Percentiles rank a stretch among this genome's conserved stretches.
Conservation (phyloP, 306 rosid genomes). For the Nissolia schottii region DNA sequence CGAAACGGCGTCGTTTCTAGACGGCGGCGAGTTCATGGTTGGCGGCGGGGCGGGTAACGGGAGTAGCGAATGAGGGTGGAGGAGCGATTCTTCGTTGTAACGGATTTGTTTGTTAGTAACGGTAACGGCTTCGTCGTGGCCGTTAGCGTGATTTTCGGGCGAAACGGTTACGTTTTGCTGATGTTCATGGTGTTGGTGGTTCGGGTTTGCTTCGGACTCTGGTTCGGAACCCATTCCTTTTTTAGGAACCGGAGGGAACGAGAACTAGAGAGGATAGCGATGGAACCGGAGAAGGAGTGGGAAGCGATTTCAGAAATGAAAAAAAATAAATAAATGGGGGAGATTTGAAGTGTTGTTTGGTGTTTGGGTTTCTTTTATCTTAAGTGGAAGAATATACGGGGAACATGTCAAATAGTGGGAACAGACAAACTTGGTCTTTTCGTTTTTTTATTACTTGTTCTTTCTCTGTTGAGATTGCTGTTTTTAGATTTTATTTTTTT, state of each 20-base stretch:
- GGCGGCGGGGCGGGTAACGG: constrained; percentile 81
- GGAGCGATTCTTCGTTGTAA: not conserved
- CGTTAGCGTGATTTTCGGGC: constrained; percentile 21
- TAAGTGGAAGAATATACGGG: not conserved
- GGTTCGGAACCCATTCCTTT: constrained; percentile 34
- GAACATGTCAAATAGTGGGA: constrained; percentile 25
- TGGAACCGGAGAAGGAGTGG: constrained; percentile 6
- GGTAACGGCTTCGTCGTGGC: too few species aligned
- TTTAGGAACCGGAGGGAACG: not conserved
- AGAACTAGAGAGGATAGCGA: not conserved
- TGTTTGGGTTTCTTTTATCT: not conserved
- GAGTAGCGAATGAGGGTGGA: constrained; percentile 59
- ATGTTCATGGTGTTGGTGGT: not conserved
- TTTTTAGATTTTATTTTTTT: not conserved
- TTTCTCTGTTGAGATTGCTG: not conserved
- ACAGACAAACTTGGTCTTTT: not conserved
- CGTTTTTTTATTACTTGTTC: not conserved
- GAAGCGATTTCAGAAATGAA: not conserved
- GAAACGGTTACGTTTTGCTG: not conserved
- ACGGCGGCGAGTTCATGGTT: not conserved
- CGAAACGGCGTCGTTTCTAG: constrained; percentile 11
- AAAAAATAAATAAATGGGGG: not conserved
- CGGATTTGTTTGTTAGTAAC: not conserved
- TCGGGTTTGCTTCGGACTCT: not conserved
- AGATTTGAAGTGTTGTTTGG: not conserved